Conservation (phyloP, 768 basidiomycete genomes). For the Psilocybe tampanensis region DNA sequence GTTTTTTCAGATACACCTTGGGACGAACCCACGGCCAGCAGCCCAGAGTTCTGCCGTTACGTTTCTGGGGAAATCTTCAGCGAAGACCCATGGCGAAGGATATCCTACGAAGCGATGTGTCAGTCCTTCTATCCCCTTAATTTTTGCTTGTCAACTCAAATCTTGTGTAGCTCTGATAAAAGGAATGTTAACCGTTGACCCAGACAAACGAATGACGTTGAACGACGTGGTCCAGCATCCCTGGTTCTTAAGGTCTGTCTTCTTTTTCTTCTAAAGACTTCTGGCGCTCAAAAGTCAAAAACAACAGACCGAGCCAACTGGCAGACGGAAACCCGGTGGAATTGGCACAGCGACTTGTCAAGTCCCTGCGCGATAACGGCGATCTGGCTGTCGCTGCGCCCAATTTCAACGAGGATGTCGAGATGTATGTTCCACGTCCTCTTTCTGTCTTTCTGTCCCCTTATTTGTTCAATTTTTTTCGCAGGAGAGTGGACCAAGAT, state of each 20-base stretch:
- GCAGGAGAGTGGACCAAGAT: slow-evolving; percentile 47
- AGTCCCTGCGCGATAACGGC: slow-evolving; percentile 66
- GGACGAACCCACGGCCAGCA: slow-evolving; percentile 87
- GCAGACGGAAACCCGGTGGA: slow-evolving; percentile 45
- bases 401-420: slow-evolving; percentile 29
- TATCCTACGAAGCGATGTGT: slow-evolving; percentile 65
- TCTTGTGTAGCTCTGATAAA: slow-evolving; percentile 64
- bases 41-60: slow-evolving; percentile 81
- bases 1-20: slow-evolving; percentile 83
- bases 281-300: background rate
- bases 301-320: slow-evolving; percentile 68
- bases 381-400: slow-evolving; percentile 77
- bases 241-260: slow-evolving; percentile 71
- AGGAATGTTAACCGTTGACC: slow-evolving; percentile 73
- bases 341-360: slow-evolving; percentile 72
- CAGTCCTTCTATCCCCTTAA: slow-evolving; percentile 29
- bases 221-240: slow-evolving; percentile 51
- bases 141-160: background rate
- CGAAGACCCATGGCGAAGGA: slow-evolving; percentile 78
- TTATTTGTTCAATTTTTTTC: background rate
- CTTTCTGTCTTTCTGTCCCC: background rate
- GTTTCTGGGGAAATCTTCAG: slow-evolving; percentile 71
- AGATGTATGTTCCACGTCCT: background rate
- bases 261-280: background rate
- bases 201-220: slow-evolving; percentile 67